phyloP scores from a whole-genome alignment of 768 basidiomycete genomes.

The Baorangia bicolor region DNA sequence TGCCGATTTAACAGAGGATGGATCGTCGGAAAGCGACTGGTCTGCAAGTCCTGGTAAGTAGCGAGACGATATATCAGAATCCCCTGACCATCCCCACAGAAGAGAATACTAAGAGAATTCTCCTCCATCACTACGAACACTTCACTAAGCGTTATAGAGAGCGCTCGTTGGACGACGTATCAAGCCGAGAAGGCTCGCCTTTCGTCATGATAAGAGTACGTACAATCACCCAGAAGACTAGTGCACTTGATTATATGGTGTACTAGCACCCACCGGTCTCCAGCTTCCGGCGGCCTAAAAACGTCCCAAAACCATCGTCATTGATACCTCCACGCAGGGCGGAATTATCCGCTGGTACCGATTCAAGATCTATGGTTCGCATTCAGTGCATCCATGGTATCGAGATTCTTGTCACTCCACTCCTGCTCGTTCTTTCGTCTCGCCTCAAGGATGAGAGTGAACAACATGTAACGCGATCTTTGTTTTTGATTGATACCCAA shows the following conservation, averaged over 20 bases:
- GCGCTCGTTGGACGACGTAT: constrained; percentile 33
- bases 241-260: not conserved
- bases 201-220: constrained; percentile 47
- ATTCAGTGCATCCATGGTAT: constrained; percentile 39
- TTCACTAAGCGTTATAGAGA: constrained; percentile 49
- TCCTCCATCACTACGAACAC: constrained; percentile 48
- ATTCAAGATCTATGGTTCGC: constrained; percentile 30
- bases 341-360: not conserved
- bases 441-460: constrained; percentile 49
- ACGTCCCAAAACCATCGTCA: not conserved
- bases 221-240: not conserved
- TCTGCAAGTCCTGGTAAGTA: constrained; percentile 40
- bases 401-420: constrained; percentile 52
- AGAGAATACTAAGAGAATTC: constrained; percentile 20
- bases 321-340: constrained; percentile 1
- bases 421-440: constrained; percentile 45
- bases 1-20: constrained; percentile 60
- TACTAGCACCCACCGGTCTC: constrained; percentile 12
- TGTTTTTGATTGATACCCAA: not conserved
- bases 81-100: constrained; percentile 21
- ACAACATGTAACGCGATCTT: constrained; percentile 39
- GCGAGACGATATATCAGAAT: not conserved
- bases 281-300: constrained; percentile 7
- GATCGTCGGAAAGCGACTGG: constrained; percentile 36
- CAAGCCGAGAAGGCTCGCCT: constrained; percentile 47